Evolutionary conservation across 441 rosid species (phyloP).

Genomic region (Sinapis alba): DNA sequence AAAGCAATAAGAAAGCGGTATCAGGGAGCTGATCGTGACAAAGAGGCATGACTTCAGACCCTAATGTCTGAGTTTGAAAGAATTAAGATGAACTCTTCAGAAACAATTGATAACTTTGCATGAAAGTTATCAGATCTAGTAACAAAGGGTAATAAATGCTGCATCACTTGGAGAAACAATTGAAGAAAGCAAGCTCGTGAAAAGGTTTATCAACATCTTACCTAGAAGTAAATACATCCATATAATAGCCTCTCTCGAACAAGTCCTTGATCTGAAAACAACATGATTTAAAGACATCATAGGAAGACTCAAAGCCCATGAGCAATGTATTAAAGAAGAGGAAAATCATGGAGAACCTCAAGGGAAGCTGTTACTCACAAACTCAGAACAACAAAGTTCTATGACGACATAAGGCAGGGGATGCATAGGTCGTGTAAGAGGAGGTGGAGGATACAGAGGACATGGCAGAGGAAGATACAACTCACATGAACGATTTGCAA

Average conservation of each 20-base stretch:
- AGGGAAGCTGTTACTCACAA: not conserved
- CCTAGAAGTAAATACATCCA: not conserved
- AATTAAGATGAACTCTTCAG: not conserved
- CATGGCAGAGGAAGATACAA: too few species aligned
- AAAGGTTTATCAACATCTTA: too few species aligned
- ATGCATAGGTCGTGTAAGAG: too few species aligned
- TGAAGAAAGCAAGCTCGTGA: not conserved
- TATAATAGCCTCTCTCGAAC: not conserved
- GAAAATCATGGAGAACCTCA: not conserved
- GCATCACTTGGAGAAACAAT: not conserved
- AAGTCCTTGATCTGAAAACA: too few species aligned
- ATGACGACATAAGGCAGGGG: too few species aligned
- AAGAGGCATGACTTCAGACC: not conserved
- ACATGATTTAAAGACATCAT: not conserved
- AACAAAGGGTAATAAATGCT: not conserved
- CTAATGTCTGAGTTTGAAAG: too few species aligned
- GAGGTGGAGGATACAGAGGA: too few species aligned
- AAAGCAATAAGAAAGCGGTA: too few species aligned
- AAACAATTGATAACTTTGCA: not conserved
- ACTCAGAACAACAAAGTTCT: too few species aligned
- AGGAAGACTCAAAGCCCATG: not conserved
- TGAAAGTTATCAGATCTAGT: not conserved
- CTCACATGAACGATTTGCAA: too few species aligned
- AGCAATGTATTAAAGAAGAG: not conserved
- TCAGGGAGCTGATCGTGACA: not conserved